A percentile compares a stretch with the other conserved stretches of the same genome.
These are phyloP conservation scores for Dioscorea dumetorum DNA, from an alignment of 106 monocot genomes.

Conservation along the genomic window DNA sequence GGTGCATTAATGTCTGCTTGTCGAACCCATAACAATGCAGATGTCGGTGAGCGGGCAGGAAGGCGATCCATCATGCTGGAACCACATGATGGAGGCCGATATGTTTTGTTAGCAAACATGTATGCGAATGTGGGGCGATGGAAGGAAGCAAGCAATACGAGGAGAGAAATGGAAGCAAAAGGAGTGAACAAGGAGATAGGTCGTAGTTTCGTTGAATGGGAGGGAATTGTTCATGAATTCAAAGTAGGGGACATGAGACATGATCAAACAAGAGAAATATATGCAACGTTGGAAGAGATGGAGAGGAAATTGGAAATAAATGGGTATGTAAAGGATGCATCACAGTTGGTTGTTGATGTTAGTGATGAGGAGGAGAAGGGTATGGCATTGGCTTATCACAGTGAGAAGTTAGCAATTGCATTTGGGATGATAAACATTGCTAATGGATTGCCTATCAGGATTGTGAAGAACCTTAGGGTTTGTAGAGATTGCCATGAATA, in stretches of 20 bases:
- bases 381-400: constrained; percentile 8
- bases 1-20: constrained; percentile 64
- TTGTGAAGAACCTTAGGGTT: constrained; percentile 20
- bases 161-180: constrained; percentile 41
- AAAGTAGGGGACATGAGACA: constrained; percentile 10
- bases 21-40: constrained; percentile 17
- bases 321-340: constrained; percentile 3
- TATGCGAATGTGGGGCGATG: constrained; percentile 36
- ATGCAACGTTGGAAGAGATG: constrained; percentile 4
- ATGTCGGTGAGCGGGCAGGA: constrained; percentile 38
- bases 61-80: constrained; percentile 36
- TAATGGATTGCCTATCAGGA: not conserved
- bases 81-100: constrained; percentile 42
- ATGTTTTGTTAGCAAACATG: constrained; percentile 36
- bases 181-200: constrained; percentile 54
- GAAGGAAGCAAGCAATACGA: constrained; percentile 33
- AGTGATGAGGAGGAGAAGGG: constrained; percentile 24
- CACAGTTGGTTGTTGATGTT: constrained; percentile 14
- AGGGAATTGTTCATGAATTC: constrained; percentile 22
- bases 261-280: constrained; percentile 5
- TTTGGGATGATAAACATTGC: constrained; percentile 15
- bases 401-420: constrained; percentile 21
- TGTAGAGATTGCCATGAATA: constrained; percentile 22
- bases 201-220: constrained; percentile 32
- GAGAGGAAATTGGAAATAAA: constrained; percentile 1